Evolutionary conservation across 2,329 filamentous ascomycete species (phyloP).

Genomic region (Seiridium unicorne): DNA sequence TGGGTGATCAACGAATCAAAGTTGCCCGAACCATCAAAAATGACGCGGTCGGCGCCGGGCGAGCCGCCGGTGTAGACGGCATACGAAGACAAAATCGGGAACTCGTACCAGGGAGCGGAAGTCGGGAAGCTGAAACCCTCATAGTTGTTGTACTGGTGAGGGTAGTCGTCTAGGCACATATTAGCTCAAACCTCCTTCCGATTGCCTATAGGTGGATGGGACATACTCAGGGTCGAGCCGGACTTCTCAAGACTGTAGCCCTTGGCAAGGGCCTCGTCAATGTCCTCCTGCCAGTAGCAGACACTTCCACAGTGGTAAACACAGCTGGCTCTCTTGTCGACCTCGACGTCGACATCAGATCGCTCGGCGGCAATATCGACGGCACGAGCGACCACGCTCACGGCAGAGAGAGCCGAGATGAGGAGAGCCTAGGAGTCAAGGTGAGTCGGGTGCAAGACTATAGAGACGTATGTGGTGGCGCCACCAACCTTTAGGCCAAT

Average conservation of each 20-base stretch:
- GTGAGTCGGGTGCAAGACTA: not conserved
- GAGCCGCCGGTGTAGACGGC: slow-evolving; percentile 45
- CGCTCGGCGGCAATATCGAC: slow-evolving; percentile 12
- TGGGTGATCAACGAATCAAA: slow-evolving; percentile 65
- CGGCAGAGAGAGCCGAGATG: slow-evolving; percentile 18
- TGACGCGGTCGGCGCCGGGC: slow-evolving; percentile 61
- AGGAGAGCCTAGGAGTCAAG: slow-evolving; percentile 9
- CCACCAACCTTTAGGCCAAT: not conserved
- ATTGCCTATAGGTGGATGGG: slow-evolving; percentile 4
- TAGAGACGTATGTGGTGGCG: too few species aligned
- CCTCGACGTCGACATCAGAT: slow-evolving; percentile 11
- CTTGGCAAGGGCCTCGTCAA: slow-evolving; percentile 30
- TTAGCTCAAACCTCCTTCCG: not conserved
- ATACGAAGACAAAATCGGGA: slow-evolving; percentile 35
- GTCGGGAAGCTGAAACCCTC: slow-evolving; percentile 42
- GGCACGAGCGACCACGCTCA: slow-evolving; percentile 17
- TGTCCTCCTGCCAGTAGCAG: slow-evolving; percentile 33
- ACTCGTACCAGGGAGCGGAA: slow-evolving; percentile 39
- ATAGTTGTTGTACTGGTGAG: slow-evolving; percentile 42
- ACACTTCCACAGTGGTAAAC: slow-evolving; percentile 33
- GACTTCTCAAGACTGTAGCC: slow-evolving; percentile 29
- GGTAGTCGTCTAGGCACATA: slow-evolving; percentile 29
- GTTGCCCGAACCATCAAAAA: slow-evolving; percentile 54
- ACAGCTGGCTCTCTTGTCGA: slow-evolving; percentile 20
- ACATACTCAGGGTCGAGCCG: slow-evolving; percentile 23